A percentile compares a stretch with the other conserved stretches of the same genome.
Conservation (phyloP, 306 rosid species). For the Corylus americana region DNA sequence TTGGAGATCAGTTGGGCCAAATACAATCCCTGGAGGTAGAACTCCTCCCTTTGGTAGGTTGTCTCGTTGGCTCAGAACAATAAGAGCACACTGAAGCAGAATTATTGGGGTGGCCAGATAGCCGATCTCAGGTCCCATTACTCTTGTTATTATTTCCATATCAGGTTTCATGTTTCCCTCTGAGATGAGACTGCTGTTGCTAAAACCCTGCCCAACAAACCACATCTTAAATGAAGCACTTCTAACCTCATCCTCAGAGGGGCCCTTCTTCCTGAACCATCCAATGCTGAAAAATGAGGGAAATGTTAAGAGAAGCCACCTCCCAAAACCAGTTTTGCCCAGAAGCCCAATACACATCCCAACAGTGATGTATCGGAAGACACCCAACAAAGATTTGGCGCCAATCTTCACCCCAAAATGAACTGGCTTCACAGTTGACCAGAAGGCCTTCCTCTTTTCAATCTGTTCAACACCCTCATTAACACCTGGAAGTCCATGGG, state of each 20-base stretch:
- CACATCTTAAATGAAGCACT: slow-evolving; percentile 89
- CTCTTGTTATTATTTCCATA: slow-evolving; percentile 71
- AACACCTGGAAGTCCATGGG: slow-evolving; percentile 65
- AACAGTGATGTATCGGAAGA: slow-evolving; percentile 37
- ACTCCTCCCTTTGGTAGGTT: slow-evolving; percentile 79
- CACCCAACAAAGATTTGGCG: slow-evolving; percentile 56
- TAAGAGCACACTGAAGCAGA: slow-evolving; percentile 75
- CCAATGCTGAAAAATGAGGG: slow-evolving; percentile 81
- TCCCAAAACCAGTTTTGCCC: slow-evolving; percentile 56
- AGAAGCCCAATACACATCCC: slow-evolving; percentile 63
- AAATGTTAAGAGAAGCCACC: slow-evolving; percentile 74
- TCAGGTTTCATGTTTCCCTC: slow-evolving; percentile 58
- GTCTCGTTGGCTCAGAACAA: slow-evolving; percentile 59
- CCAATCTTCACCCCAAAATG: slow-evolving; percentile 76
- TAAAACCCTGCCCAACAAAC: slow-evolving; percentile 75
- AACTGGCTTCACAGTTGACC: slow-evolving; percentile 75
- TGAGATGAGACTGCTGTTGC: slow-evolving; percentile 37
- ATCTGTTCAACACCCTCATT: slow-evolving; percentile 52
- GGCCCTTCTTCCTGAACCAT: slow-evolving; percentile 74
- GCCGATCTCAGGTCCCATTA: slow-evolving; percentile 87
- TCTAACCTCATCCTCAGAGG: slow-evolving; percentile 68
- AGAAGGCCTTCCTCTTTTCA: slow-evolving; percentile 58
- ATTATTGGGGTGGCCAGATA: slow-evolving; percentile 81
- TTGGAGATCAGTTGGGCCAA: slow-evolving; percentile 80
- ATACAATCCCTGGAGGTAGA: slow-evolving; percentile 70